These are phyloP conservation scores for Zygotorulaspora sp. DNA, from an alignment of 805 yeast genomes.

Conservation along the genomic window DNA sequence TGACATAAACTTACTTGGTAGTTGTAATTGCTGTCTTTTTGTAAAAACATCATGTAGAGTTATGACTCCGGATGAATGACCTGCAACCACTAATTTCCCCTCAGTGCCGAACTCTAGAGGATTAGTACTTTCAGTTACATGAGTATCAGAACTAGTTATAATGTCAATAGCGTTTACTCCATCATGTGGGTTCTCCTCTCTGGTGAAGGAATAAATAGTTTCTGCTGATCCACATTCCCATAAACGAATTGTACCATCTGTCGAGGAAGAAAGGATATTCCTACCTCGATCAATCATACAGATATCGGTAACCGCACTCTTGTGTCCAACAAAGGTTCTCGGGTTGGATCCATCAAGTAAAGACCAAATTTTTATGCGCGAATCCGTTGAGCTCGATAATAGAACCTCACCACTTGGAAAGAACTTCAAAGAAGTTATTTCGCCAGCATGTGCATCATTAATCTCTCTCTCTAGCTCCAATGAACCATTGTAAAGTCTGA, in stretches of 20 bases:
- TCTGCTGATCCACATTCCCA: constrained; percentile 69
- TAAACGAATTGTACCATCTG: constrained; percentile 52
- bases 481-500: constrained; percentile 23
- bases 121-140: constrained; percentile 14
- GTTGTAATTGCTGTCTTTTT: constrained; percentile 22
- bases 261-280: constrained; percentile 53
- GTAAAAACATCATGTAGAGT: constrained; percentile 39
- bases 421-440: constrained; percentile 42
- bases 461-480: constrained; percentile 14
- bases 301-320: constrained; percentile 44
- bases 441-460: constrained; percentile 47
- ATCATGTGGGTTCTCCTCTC: constrained; percentile 37
- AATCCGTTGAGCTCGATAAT: constrained; percentile 56
- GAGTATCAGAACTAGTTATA: constrained; percentile 4
- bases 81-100: constrained; percentile 43
- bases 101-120: constrained; percentile 47
- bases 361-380: constrained; percentile 59
- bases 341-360: constrained; percentile 43
- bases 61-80: constrained; percentile 39
- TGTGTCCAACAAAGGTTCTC: constrained; percentile 51
- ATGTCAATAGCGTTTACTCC: constrained; percentile 32
- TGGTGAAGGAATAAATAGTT: constrained; percentile 39
- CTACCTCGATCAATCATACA: constrained; percentile 60
- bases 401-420: constrained; percentile 66
- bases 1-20: constrained; percentile 29